phyloP scores from a whole-genome alignment of 1,139 yeast genomes.

The Sugiyamaella xylanicola region DNA sequence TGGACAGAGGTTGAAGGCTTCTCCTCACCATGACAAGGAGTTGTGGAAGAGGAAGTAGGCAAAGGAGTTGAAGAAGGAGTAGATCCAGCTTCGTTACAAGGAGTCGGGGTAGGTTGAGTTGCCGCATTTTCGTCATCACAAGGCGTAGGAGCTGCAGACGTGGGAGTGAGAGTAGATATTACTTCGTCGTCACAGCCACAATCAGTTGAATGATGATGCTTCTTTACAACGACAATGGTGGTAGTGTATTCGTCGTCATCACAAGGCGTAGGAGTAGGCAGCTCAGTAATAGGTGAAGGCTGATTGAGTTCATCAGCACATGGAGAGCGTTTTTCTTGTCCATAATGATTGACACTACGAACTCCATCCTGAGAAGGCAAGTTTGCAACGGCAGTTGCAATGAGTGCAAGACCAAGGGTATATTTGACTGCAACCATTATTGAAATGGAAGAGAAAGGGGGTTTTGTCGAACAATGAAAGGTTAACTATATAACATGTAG shows the following conservation, averaged over 20 bases:
- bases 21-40: background rate
- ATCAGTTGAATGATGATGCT: background rate
- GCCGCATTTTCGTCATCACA: background rate
- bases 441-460: background rate
- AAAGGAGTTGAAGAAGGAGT: background rate
- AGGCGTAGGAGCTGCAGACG: background rate
- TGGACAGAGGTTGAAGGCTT: background rate
- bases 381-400: background rate
- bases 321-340: background rate
- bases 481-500: background rate
- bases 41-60: background rate
- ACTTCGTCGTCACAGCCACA: background rate
- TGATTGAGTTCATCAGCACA: background rate
- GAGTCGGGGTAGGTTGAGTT: background rate
- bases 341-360: background rate
- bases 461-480: background rate
- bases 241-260: background rate
- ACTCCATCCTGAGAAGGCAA: background rate
- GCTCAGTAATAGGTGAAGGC: background rate
- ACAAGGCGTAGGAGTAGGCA: background rate
- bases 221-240: background rate
- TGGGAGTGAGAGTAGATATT: background rate
- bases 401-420: background rate
- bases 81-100: background rate
- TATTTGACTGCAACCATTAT: background rate